Base-by-base conservation (phyloP, 148 eudicot genomes). In the Rhododendron simsii region DNA sequence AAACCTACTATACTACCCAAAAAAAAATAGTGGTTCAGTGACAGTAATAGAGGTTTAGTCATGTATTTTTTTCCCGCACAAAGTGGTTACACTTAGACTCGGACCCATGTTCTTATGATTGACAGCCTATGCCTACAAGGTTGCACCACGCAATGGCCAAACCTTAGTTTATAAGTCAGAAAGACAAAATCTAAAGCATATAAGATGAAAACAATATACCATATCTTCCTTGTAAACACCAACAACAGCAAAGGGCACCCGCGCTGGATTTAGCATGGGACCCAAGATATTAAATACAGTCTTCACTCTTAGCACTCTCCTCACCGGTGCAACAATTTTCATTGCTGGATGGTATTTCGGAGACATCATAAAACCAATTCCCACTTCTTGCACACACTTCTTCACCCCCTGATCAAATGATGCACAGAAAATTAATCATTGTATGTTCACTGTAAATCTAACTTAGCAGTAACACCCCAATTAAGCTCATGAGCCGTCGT, bases 341-440 rank as follows among this genome's bases (percentile, higher is more conserved):
- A 97, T 97, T n/a, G 98, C 98, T 5, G 98, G 98, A 91, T 96
- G 99, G 90, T 95, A 95, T 55, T 89, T 88, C 11, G 98, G 95
- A 85, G 98, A 84, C 99, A 97, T 97, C 98, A 97, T 97, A 87
- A 97, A 97, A 84, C 99, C 96, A 65, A 97, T 97, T 77, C 99
- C 98, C 53, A 88, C 96, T 83, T 95, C 95, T 48, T 89, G 76
- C 63, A 89, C 67, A 55, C 91, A 89, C 2, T 18, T 83, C 79
- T 69, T 87, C 53, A 89, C 89, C 74, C 87, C 87, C 91, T 89
- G 82, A 76, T 59, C 51, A 37, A 67, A 50, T 41, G 14, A 76
- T 35, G 63, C 15, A 76, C 78, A 61, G 57, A 61, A 82, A 51
- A 44, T 2, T 30, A 20, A 81, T 30, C 18, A 26, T 53, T 21